These are phyloP conservation scores for Paraphaeosphaeria minitans DNA, from an alignment of 2,329 filamentous ascomycete genomes.

Conservation along the genomic window DNA sequence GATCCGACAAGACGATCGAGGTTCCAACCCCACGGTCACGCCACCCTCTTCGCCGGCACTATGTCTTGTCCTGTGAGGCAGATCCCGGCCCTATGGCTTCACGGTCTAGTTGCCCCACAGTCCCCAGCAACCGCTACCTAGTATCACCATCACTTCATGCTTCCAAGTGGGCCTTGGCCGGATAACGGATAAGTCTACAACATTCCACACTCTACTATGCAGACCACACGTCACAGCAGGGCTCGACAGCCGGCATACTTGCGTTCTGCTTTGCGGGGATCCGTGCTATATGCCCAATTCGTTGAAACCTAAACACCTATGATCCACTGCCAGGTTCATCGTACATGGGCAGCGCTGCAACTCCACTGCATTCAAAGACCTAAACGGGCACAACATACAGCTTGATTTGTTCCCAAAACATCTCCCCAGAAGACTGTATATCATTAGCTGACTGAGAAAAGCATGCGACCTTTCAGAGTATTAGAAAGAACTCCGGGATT, in stretches of 20 bases:
- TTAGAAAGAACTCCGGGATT: too few species aligned
- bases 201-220: not conserved
- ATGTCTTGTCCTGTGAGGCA: not conserved
- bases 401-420: not conserved
- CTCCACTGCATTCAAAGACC: not conserved
- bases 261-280: not conserved
- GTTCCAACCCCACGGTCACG: slow-evolving; percentile 2
- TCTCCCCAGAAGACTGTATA: not conserved
- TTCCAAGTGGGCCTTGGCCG: slow-evolving; percentile 7
- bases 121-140: not conserved
- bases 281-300: not conserved
- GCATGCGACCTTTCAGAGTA: too few species aligned
- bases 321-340: not conserved
- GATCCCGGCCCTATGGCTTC: not conserved
- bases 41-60: not conserved
- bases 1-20: not conserved
- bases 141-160: not conserved
- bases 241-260: not conserved
- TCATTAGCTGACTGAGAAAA: not conserved
- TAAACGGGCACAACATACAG: not conserved
- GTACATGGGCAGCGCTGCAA: not conserved
- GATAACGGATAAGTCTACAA: not conserved
- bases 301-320: slow-evolving; percentile 1
- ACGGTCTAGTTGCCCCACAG: slow-evolving; percentile 3
- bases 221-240: not conserved